Base-by-base conservation (phyloP, 805 yeast species). In the Maudiozyma serrabonitensis region DNA sequence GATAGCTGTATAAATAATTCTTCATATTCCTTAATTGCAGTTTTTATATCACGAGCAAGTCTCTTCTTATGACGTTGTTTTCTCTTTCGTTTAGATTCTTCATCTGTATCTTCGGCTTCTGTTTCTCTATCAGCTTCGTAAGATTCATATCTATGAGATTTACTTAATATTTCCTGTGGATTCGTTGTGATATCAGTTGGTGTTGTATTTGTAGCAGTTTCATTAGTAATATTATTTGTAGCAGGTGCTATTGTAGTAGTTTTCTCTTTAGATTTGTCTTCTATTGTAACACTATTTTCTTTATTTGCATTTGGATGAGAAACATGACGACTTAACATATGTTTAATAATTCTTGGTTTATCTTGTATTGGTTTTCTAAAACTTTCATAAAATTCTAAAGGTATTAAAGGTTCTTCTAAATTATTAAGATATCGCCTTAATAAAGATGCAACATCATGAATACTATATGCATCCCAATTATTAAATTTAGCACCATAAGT, bases 401-500 rank as follows among this genome's bases (percentile, higher is more conserved):
- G 96, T 19, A 93, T 81, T 49, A 93, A 74, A 0, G 98, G 98
- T 60, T 93, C 98, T 0, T 96, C 95, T 49, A 93, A 75, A 43
- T 88, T 82, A 61, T 89, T 88, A 53, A 93, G 73, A 64, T 79
- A 93, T 50, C 99, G 74, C 63, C 98, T 76, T 50, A 93, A 76
- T 21, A 93, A 73, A 18, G 93, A 86, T 1, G 98, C 95, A 1
- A 96, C 97, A 67, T 93, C 99, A 69, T 93, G 99, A 12, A 91
- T 97, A 0, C 89, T 87, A 68, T 80, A 93, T 0, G 95, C 91
- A 45, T 87, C 89, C 99, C 98, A 93, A 56, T 78, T 79, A 34
- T 58, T 59, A 43, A 90, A 75, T 56, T 84, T 84, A 46, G 88
- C 79, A 16, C 99, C 99, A 63, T 84, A 93, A 52, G 80, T 81